These are phyloP conservation scores for Phaeolepiota aurea DNA, from an alignment of 768 basidiomycete species.

Conservation along the genomic window DNA sequence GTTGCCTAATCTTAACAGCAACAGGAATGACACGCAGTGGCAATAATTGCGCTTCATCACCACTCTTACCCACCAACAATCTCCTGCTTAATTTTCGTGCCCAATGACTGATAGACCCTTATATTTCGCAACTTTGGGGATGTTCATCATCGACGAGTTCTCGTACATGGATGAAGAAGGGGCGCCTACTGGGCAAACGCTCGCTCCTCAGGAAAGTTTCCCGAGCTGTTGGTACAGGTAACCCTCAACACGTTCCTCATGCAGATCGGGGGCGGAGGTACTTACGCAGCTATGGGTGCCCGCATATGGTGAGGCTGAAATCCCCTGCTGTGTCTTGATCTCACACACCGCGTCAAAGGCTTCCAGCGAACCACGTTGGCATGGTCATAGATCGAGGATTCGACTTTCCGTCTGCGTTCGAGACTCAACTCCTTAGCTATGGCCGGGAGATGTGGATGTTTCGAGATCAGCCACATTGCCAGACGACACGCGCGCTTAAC, in stretches of 20 bases:
- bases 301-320: constrained; percentile 58
- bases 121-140: constrained; percentile 64
- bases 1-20: background rate
- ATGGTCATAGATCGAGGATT: constrained; percentile 80
- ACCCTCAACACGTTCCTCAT: constrained; percentile 1
- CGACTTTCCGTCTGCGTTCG: constrained; percentile 62
- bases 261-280: constrained; percentile 87
- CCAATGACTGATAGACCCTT: constrained; percentile 12
- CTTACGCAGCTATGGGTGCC: constrained; percentile 72
- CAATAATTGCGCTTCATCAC: background rate
- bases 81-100: constrained; percentile 1
- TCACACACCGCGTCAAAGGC: constrained; percentile 32
- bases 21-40: background rate
- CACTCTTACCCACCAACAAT: background rate
- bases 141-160: constrained; percentile 89
- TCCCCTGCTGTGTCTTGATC: background rate
- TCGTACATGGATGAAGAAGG: constrained; percentile 52
- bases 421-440: constrained; percentile 47
- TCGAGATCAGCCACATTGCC: constrained; percentile 42
- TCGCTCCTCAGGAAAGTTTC: constrained; percentile 41
- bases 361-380: constrained; percentile 54
- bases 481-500: constrained; percentile 72
- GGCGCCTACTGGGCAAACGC: constrained; percentile 32
- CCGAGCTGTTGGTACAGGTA: background rate
- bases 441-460: constrained; percentile 76